These are phyloP conservation scores for Trametes cubensis DNA, from an alignment of 768 basidiomycete species.

Conservation along the genomic window DNA sequence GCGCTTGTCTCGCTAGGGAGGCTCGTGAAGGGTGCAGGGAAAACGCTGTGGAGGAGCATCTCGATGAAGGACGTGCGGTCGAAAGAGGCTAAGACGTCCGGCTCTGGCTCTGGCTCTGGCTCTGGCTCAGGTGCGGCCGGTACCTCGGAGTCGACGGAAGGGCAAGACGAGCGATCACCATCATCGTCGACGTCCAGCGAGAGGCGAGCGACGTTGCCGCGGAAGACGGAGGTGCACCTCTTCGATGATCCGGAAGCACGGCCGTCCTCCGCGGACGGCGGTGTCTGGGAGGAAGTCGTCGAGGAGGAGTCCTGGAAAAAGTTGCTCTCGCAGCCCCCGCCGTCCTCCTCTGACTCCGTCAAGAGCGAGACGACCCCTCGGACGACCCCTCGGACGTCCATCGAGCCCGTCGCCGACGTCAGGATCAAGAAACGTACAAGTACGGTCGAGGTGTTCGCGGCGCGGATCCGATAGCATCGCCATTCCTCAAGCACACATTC, in stretches of 20 bases:
- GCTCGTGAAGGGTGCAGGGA: slow-evolving; percentile 32
- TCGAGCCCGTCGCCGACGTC: not conserved
- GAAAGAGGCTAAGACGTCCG: slow-evolving; percentile 1
- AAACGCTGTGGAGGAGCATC: slow-evolving; percentile 30
- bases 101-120: not conserved
- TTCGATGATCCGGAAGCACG: slow-evolving; percentile 7
- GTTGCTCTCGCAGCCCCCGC: slow-evolving; percentile 2
- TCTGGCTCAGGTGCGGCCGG: not conserved
- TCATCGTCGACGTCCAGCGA: not conserved
- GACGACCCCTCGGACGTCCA: not conserved
- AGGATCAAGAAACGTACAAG: slow-evolving; percentile 7
- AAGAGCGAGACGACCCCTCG: not conserved
- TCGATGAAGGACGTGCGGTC: slow-evolving; percentile 25
- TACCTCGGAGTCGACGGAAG: not conserved
- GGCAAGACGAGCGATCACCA: not conserved
- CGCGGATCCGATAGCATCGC: slow-evolving; percentile 8
- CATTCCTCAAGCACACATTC: not conserved
- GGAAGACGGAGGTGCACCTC: slow-evolving; percentile 18
- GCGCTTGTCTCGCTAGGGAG: slow-evolving; percentile 30
- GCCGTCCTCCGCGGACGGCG: slow-evolving; percentile 6
- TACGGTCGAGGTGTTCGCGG: slow-evolving; percentile 9
- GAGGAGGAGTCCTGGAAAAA: slow-evolving; percentile 17
- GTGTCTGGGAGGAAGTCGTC: slow-evolving; percentile 26
- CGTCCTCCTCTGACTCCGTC: not conserved
- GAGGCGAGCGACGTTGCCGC: slow-evolving; percentile 2